Evolutionary conservation across 2,329 filamentous ascomycete genomes (phyloP).

Genomic region (Exserohilum rostratum): DNA sequence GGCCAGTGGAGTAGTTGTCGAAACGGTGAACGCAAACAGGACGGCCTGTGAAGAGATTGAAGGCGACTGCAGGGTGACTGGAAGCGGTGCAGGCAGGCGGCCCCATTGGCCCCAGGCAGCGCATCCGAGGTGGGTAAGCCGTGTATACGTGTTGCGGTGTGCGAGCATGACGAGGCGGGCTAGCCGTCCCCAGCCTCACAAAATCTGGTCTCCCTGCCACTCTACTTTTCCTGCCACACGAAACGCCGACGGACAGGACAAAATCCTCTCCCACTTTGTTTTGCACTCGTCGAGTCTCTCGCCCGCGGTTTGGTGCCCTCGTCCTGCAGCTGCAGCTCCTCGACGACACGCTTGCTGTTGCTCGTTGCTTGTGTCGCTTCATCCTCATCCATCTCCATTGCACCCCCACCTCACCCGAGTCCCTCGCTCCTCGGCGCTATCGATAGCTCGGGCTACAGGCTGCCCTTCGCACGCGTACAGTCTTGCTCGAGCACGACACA

Average conservation of each 20-base stretch:
- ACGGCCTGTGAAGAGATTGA: neutral
- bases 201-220: conserved; percentile 17
- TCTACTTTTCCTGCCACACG: conserved; percentile 26
- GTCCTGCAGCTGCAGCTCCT: conserved; percentile 13
- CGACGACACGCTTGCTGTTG: conserved; percentile 7
- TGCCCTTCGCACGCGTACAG: conserved; percentile 13
- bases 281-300: conserved; percentile 14
- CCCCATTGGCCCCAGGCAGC: neutral
- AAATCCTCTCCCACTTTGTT: conserved; percentile 21
- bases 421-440: conserved; percentile 19
- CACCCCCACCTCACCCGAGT: conserved; percentile 12
- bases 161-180: conserved; percentile 23
- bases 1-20: conserved; percentile 1
- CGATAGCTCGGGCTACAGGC: conserved; percentile 23
- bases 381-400: too few relatives aligned
- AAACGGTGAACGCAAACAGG: conserved; percentile 1
- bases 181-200: conserved; percentile 27
- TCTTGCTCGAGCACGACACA: conserved; percentile 10
- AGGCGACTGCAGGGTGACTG: conserved; percentile 2
- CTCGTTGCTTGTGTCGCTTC: neutral
- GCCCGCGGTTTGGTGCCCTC: conserved; percentile 7
- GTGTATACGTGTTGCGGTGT: conserved; percentile 34
- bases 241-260: conserved; percentile 18
- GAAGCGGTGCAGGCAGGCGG: neutral
- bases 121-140: conserved; percentile 12